Evolutionary conservation across 768 basidiomycete genomes (phyloP).

Genomic region (Suillus fuscotomentosus): DNA sequence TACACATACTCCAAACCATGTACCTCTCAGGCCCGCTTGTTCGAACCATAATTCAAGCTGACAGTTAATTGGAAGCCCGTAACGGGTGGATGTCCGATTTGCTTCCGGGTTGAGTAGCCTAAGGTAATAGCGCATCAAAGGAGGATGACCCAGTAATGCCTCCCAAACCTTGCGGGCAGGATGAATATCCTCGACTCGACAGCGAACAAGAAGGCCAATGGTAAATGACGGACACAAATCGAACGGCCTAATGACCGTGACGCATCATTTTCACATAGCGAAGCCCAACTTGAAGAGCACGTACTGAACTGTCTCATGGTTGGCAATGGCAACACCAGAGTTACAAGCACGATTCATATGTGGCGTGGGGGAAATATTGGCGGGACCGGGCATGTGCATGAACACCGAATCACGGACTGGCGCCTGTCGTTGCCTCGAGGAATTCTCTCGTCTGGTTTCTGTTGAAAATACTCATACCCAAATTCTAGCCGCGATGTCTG

Average conservation of each 20-base stretch:
- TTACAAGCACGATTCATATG: not conserved
- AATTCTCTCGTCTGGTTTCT: not conserved
- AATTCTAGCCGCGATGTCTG: not conserved
- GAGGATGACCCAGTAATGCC: not conserved
- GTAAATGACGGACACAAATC: not conserved
- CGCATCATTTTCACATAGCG: not conserved
- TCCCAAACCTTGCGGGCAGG: not conserved
- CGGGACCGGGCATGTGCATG: not conserved
- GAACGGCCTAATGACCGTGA: not conserved
- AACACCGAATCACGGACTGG: not conserved
- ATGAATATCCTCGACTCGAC: not conserved
- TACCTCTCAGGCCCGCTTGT: not conserved
- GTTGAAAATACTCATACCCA: not conserved
- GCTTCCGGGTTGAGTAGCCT: not conserved
- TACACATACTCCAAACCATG: not conserved
- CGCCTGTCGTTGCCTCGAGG: not conserved
- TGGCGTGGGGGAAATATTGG: not conserved
- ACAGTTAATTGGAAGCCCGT: not conserved
- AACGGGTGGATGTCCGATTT: not conserved
- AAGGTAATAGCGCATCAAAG: not conserved
- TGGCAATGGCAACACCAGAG: not conserved
- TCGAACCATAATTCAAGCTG: not conserved
- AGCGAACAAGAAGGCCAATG: not conserved
- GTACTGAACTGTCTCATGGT: not conserved
- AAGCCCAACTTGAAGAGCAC: not conserved